Evolutionary conservation across 2,329 filamentous ascomycete species (phyloP).

Genomic region (Diaporthe longicolla): DNA sequence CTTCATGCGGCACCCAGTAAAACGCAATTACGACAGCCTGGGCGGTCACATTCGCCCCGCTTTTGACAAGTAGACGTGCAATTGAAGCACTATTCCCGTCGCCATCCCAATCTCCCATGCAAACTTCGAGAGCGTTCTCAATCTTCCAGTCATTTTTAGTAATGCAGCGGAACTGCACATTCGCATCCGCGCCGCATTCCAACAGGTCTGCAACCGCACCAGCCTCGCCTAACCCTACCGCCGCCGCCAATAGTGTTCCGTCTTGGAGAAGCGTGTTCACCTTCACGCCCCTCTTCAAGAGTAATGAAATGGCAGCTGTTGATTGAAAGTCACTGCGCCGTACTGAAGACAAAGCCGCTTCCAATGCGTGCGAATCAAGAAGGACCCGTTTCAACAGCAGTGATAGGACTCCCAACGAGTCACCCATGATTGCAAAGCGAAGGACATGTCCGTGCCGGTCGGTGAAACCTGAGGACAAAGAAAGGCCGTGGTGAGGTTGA

Average conservation of each 20-base stretch:
- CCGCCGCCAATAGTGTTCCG: not conserved
- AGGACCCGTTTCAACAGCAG: not conserved
- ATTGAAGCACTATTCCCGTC: no score
- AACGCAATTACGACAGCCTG: not conserved
- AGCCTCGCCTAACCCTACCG: accelerated
- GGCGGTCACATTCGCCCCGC: not conserved
- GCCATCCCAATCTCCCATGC: accelerated
- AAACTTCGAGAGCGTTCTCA: not conserved
- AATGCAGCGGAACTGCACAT: not conserved
- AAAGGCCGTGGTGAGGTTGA: no score
- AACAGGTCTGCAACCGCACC: not conserved
- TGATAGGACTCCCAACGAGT: not conserved
- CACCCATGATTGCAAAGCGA: not conserved
- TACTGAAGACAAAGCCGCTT: accelerated
- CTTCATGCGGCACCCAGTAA: no score
- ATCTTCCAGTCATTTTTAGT: accelerated
- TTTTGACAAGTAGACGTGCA: not conserved
- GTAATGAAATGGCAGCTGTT: not conserved
- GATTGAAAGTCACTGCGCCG: not conserved
- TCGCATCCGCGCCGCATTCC: not conserved
- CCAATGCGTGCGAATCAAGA: not conserved
- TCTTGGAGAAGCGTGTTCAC: not conserved
- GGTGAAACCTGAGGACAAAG: no score
- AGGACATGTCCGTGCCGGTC: not conserved
- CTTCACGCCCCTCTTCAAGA: not conserved